These are phyloP conservation scores for Raphidocelis subcapitata DNA, from an alignment of 139 green algal species.

Conservation along the genomic window DNA sequence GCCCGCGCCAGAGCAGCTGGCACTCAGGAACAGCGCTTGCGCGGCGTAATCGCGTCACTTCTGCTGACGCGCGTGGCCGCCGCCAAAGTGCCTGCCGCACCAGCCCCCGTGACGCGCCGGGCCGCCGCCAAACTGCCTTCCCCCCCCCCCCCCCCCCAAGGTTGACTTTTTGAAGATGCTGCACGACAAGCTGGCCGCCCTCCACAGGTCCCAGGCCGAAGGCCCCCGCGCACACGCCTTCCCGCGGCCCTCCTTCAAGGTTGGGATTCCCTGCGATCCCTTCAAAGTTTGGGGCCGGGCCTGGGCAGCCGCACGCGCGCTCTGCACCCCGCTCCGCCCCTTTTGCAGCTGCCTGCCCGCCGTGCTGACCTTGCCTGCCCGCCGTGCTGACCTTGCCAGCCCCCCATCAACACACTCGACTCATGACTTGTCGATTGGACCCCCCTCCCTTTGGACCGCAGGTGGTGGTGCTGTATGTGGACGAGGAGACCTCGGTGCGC, in stretches of 20 bases:
- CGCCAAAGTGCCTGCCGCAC: neutral
- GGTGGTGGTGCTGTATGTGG: conserved; percentile 90
- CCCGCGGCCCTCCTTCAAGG: conserved; percentile 61
- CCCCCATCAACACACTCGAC: neutral
- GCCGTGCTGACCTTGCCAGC: neutral
- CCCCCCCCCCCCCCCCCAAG: neutral
- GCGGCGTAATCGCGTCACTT: neutral
- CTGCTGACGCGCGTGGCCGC: neutral
- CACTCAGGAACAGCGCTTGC: too few species aligned
- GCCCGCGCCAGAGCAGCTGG: too few species aligned
- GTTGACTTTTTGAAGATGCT: conserved; percentile 88
- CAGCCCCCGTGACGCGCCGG: neutral
- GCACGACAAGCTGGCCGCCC: conserved; percentile 76
- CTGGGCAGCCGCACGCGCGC: neutral
- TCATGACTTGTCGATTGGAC: neutral
- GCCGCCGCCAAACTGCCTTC: neutral
- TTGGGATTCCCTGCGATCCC: neutral
- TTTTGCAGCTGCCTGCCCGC: neutral
- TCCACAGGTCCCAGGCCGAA: conserved; percentile 54
- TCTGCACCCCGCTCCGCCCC: neutral
- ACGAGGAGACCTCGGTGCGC: conserved; percentile 84
- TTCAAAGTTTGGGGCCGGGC: neutral
- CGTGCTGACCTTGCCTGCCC: neutral
- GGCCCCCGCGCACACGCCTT: conserved; percentile 41
- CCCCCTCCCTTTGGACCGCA: neutral